Evolutionary conservation across 257 asterid genomes (phyloP), one percentile per base, ranked within the genome.

Genomic region (Fraxinus pennsylvanica): DNA sequence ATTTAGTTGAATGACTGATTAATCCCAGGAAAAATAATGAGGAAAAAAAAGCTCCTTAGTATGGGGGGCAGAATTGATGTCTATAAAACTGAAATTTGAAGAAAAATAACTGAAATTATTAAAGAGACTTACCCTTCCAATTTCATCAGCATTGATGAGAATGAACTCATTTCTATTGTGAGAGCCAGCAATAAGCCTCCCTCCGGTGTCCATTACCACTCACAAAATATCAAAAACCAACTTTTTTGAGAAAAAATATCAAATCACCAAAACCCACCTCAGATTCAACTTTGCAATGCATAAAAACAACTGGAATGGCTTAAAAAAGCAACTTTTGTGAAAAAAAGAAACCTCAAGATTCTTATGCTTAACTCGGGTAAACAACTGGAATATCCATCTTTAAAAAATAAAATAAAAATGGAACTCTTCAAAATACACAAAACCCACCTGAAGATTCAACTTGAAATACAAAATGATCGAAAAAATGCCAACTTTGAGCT

Each of bases 181-280:
- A 76, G 97, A 93, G 74, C 97, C 97, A 82, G 96, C 92, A 83
- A 91, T 86, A 63, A 93, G 96, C 84, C 94, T 89, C 7, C 97
- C 97, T n/a, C 97, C 86, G 29, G 97, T 91, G 68, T 88, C 85
- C 97, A 91, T 90, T 85, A 82, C 87, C 89, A 88, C 88, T 79
- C 85, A 38, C 68, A 76, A 70, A 35, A 52, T 17, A 59, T 27
- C 33, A 30, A 71, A 72, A 76, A 74, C 84, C 59, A 80, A 82
- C 47, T 75, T 76, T 29, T 79, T 71, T 71, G 17, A 39, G 78
- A 65, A 69, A 54, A 63, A 41, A n/a, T 6, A 36, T 72, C 76
- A 85, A 79, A 61, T 74, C 80, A 68, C 71, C 29, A 80, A 86
- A 57, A 72, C 83, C 79, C 81, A 69, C 85, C 80, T 61, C 77